Base-by-base conservation (phyloP, 805 yeast species). In the Metschnikowia anglica region DNA sequence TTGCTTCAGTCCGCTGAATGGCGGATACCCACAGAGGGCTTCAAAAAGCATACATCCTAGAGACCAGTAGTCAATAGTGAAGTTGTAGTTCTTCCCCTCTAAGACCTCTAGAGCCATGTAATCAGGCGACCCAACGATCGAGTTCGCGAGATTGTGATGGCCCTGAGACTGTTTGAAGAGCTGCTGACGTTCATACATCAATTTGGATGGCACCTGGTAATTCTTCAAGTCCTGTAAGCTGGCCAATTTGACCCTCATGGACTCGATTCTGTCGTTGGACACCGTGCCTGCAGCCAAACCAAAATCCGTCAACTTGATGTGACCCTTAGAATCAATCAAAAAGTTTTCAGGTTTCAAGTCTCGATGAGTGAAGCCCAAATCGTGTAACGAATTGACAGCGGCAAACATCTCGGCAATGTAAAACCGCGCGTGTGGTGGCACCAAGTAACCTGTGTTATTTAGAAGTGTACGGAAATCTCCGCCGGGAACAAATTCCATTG, bases 401-500 rank as follows among this genome's bases (percentile, higher is more conserved):
- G 89, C 83, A 65, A 93, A 91, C 99, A 93, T 93, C 66, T 93
- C 98, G 49, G 91, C 81, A 51, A 93, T 79, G 62, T 93, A 93
- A 68, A 93, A 93, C 46, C 98, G 78, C 0, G 98, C 95, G 60
- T 93, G 99, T 3, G 95, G 89, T 2, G 98, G 96, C 47, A 88
- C 86, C 53, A 93, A 71, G 44, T 85, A 86, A 26, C 96, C 96
- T 5, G 98, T 91, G 62, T 90, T 91, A 63, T 89, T 90, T 51
- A 93, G 77, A 47, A 93, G 69, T 0, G 99, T 93, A 60, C 99
- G 82, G 71, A 88, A 93, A 62, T 93, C 99, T 41, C 99, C 99
- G 46, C 99, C 99, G 7, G 99, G 97, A n/a, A 93, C 99, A 64
- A 87, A 93, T 63, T 93, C 99, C 99, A 93, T 93, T 2, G 99